Evolutionary conservation across 2,329 filamentous ascomycete species (phyloP).

Genomic region (Penicillium brasilianum): DNA sequence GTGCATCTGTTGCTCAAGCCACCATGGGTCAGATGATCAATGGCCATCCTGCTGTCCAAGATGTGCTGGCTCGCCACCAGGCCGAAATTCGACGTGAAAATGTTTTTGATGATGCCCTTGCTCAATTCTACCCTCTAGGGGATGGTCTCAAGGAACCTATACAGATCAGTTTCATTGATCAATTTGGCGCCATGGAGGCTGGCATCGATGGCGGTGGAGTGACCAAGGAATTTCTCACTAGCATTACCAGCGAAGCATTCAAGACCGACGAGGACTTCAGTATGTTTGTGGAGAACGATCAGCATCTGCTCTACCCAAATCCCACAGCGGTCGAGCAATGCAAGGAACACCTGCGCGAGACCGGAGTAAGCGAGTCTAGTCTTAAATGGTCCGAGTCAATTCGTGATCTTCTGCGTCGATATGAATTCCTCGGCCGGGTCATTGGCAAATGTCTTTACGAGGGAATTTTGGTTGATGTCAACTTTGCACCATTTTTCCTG

Average conservation of each 20-base stretch:
- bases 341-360: slow-evolving; percentile 61
- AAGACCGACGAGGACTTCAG: slow-evolving; percentile 60
- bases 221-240: slow-evolving; percentile 94
- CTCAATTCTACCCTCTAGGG: slow-evolving; percentile 79
- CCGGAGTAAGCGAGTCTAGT: slow-evolving; percentile 59
- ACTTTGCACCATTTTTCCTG: slow-evolving; percentile 93
- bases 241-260: slow-evolving; percentile 85
- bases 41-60: slow-evolving; percentile 46
- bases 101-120: slow-evolving; percentile 84
- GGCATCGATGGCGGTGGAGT: slow-evolving; percentile 97
- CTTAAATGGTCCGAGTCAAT: slow-evolving; percentile 63
- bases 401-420: slow-evolving; percentile 69
- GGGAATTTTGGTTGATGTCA: slow-evolving; percentile 89
- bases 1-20: slow-evolving; percentile 61
- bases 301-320: slow-evolving; percentile 88
- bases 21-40: slow-evolving; percentile 46
- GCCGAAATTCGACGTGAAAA: slow-evolving; percentile 78
- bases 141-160: slow-evolving; percentile 92
- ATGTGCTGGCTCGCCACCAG: slow-evolving; percentile 65
- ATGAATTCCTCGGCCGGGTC: slow-evolving; percentile 89
- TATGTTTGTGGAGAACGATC: slow-evolving; percentile 82
- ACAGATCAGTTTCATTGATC: slow-evolving; percentile 93
- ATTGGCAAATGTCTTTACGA: slow-evolving; percentile 98
- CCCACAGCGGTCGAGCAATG: slow-evolving; percentile 75
- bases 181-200: slow-evolving; percentile 83